Base-by-base conservation (phyloP, 306 rosid species). In the Gastrolobium bilobum region DNA sequence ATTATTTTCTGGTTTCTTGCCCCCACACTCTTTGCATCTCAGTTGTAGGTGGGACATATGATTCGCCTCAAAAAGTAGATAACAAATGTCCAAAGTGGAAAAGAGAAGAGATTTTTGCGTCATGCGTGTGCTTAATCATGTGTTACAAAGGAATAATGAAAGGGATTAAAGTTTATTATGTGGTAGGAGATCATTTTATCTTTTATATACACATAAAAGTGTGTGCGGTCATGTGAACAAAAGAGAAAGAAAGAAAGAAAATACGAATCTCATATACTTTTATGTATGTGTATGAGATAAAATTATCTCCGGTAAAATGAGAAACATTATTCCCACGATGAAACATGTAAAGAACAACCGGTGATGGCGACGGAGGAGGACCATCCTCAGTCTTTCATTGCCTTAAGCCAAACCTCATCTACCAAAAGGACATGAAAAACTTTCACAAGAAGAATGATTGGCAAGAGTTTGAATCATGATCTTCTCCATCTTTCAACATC, bases 401-500 rank as follows among this genome's bases (percentile, higher is more conserved):
- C 79, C 56, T 54, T 48, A 53, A 59, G 81, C 48, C 79, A 53
- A 86, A 78, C 57, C 71, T 83, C 82, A 75, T 88, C 86, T 79
- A 75, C 84, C 88, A 84, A 78, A 82, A 80, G 42, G 81, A 69
- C 76, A 61, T 38, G 71, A 75, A 75, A 68, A 60, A 47, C 65
- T 66, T 75, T 64, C 48, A 73, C 63, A 50, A 8, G 33, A 61
- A 67, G 82, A 83, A 81, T 86, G 79, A 89, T 90, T 87, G 88
- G 88, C 75, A 68, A 40, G 75, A 70, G 85, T 78, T 68, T 50
- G 81, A 86, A 83, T 89, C 76, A 76, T 73, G 82, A 79, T 86
- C 30, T 73, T 79, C 64, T 39, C 85, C 38, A 76, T 84, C 90
- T 82, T 71, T 87, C 84, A 64, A 79, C 83, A 79, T 84, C 87